These are phyloP conservation scores for Phialophora verrucosa DNA, from an alignment of 2,329 filamentous ascomycete genomes.

Conservation along the genomic window DNA sequence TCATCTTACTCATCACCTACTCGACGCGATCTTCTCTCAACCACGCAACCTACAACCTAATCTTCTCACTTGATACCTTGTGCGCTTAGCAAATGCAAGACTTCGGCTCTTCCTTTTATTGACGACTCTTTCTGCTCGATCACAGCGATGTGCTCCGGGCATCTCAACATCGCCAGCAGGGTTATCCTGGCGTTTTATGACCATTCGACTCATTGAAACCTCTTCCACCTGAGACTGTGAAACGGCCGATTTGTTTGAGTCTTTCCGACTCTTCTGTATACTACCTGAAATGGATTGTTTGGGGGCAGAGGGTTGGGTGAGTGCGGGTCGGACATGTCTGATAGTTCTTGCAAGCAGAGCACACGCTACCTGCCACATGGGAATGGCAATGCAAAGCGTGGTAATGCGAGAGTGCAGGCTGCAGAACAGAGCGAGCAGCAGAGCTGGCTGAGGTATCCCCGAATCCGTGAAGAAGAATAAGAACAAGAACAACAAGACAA, in stretches of 20 bases:
- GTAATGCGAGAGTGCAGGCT: neutral
- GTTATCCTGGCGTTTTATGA: conserved; percentile 14
- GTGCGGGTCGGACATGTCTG: neutral
- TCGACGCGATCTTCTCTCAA: conserved; percentile 22
- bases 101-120: conserved; percentile 19
- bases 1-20: conserved; percentile 4
- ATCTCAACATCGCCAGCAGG: conserved; percentile 14
- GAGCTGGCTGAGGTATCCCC: neutral
- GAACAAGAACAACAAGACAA: neutral
- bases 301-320: neutral
- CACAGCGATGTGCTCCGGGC: conserved; percentile 4
- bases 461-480: neutral
- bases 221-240: conserved; percentile 12
- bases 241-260: conserved; percentile 16
- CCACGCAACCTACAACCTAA: conserved; percentile 30
- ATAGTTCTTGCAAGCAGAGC: conserved; percentile 1
- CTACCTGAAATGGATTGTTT: conserved; percentile 13
- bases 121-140: conserved; percentile 19
- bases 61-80: conserved; percentile 36
- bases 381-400: neutral
- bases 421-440: neutral
- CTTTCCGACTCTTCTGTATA: conserved; percentile 13
- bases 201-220: conserved; percentile 13
- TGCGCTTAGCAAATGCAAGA: conserved; percentile 37
- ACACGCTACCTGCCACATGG: neutral